Evolutionary conservation across 257 asterid species (phyloP).

Genomic region (Fraxinus anomala): DNA sequence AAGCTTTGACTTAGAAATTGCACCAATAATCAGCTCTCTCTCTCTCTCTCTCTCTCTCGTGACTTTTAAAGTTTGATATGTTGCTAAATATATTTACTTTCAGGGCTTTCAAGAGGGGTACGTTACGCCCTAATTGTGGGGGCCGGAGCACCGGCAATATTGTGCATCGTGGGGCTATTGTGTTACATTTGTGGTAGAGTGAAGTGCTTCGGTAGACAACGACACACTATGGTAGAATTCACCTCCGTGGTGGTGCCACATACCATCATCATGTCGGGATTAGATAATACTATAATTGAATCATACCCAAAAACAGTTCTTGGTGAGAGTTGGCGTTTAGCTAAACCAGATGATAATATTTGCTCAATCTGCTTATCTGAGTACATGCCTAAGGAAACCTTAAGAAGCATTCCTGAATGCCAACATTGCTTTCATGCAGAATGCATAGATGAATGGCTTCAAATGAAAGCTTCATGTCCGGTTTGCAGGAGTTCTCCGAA

Average conservation of each 20-base stretch:
- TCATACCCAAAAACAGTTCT: conserved; percentile 54
- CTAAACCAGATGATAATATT: conserved; percentile 42
- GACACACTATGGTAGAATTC: conserved; percentile 33
- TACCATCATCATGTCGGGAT: conserved; percentile 25
- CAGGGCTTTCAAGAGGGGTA: conserved; percentile 46
- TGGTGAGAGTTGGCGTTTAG: conserved; percentile 55
- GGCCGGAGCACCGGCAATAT: conserved; percentile 47
- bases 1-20: neutral
- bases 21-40: neutral
- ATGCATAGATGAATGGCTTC: conserved; percentile 65
- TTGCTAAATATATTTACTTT: neutral
- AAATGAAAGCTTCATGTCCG: conserved; percentile 51
- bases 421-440: conserved; percentile 54
- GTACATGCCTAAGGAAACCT: conserved; percentile 49
- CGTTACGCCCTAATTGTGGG: conserved; percentile 45
- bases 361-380: conserved; percentile 55
- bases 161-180: conserved; percentile 39
- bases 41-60: neutral
- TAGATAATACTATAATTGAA: conserved; percentile 46
- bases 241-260: conserved; percentile 27
- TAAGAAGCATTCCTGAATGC: conserved; percentile 57
- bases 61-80: neutral
- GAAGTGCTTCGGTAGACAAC: conserved; percentile 20
- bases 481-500: conserved; percentile 50
- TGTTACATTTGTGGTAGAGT: conserved; percentile 34